Evolutionary conservation across 805 yeast genomes (phyloP).

Genomic region (Jamesozyma spencerorum): DNA sequence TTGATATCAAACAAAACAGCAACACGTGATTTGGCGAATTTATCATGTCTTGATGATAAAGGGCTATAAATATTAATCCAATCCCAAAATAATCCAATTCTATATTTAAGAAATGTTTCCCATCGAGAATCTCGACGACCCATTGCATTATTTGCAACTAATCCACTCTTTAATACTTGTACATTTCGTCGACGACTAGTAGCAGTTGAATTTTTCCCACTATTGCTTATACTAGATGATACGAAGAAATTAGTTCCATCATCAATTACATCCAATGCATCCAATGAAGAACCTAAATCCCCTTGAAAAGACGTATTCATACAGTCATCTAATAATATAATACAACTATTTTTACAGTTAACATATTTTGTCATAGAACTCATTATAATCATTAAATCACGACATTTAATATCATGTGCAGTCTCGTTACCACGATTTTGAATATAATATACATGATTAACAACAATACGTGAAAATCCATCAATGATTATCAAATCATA

Average conservation of each 20-base stretch:
- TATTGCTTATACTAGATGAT: slow-evolving; percentile 4
- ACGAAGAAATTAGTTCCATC: slow-evolving; percentile 19
- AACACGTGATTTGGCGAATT: slow-evolving; percentile 5
- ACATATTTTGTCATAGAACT: slow-evolving; percentile 25
- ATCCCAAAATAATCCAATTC: slow-evolving; percentile 25
- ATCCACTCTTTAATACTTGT: slow-evolving; percentile 24
- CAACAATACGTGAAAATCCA: slow-evolving; percentile 27
- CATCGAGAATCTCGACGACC: slow-evolving; percentile 25
- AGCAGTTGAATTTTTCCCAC: background rate
- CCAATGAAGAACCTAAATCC: slow-evolving; percentile 7
- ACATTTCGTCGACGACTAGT: slow-evolving; percentile 13
- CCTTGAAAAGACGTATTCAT: slow-evolving; percentile 26
- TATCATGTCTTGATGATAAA: background rate
- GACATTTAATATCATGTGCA: slow-evolving; percentile 24
- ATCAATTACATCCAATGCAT: slow-evolving; percentile 13
- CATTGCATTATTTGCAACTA: slow-evolving; percentile 25
- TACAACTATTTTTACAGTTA: slow-evolving; percentile 13
- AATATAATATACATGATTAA: slow-evolving; percentile 15
- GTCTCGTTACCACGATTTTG: slow-evolving; percentile 4
- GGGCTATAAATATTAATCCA: slow-evolving; percentile 13
- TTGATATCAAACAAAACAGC: slow-evolving; percentile 7
- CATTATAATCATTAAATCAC: slow-evolving; percentile 18
- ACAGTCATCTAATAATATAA: slow-evolving; percentile 24
- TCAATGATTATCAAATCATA: slow-evolving; percentile 22
- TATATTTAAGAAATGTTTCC: slow-evolving; percentile 22